Conservation (phyloP, 164 flowering plant species). For the Dillenia suffruticosa region DNA sequence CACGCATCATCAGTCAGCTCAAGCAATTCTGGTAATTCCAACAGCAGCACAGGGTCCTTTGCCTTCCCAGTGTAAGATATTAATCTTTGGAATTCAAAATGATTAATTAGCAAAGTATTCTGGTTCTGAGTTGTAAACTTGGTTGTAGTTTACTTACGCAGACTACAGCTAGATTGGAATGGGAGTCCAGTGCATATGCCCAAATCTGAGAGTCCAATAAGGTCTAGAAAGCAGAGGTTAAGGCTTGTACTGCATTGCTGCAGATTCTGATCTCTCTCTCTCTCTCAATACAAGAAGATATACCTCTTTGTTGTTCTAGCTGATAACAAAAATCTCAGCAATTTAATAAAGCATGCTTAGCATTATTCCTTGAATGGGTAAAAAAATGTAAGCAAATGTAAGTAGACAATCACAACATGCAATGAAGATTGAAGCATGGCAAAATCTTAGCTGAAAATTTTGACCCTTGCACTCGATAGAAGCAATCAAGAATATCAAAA, state of each 20-base stretch:
- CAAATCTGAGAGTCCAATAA: conserved; percentile 16
- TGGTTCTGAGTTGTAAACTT: neutral
- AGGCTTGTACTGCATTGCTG: conserved; percentile 23
- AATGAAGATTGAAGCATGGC: no score
- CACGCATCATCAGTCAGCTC: conserved; percentile 12
- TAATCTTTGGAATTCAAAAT: neutral
- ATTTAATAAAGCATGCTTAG: no score
- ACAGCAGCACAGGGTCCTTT: conserved; percentile 44
- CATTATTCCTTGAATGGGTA: no score
- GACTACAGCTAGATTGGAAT: conserved; percentile 30
- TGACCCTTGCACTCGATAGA: no score
- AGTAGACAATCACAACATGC: no score
- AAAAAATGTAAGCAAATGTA: no score
- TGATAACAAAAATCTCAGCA: no score
- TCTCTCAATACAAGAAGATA: no score
- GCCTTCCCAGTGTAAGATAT: conserved; percentile 52
- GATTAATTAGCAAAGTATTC: neutral
- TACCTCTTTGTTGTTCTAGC: no score
- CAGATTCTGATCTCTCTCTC: conserved; percentile 18
- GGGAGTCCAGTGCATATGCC: conserved; percentile 43
- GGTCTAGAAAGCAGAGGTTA: conserved; percentile 20
- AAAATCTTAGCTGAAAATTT: no score
- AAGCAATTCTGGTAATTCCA: conserved; percentile 39
- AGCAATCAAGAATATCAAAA: no score
- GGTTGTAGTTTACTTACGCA: conserved; percentile 8